phyloP scores from a whole-genome alignment of 2,329 filamentous ascomycete species.

The Colletotrichum sp. region DNA sequence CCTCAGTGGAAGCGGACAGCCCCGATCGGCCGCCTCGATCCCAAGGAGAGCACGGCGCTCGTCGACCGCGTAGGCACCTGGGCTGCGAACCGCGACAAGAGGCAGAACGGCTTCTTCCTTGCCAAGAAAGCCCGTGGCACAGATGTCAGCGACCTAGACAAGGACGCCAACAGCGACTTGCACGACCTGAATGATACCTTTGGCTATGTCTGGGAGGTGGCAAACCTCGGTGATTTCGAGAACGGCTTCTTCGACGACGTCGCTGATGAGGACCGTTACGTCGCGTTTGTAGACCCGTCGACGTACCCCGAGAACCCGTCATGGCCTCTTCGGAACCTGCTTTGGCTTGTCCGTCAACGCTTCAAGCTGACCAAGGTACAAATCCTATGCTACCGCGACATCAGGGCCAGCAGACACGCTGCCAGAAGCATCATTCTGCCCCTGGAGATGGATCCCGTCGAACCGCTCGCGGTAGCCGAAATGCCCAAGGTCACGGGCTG shows the following conservation, averaged over 20 bases:
- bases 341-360: conserved; percentile 82
- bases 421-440: conserved; percentile 81
- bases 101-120: conserved; percentile 96
- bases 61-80: conserved; percentile 87
- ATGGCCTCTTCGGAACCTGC: conserved; percentile 90
- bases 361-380: conserved; percentile 80
- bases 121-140: conserved; percentile 70
- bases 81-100: conserved; percentile 77
- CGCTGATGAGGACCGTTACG: conserved; percentile 75
- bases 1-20: conserved; percentile 76
- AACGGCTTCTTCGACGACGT: conserved; percentile 83
- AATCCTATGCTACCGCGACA: conserved; percentile 89
- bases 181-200: conserved; percentile 21
- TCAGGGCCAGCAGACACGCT: conserved; percentile 76
- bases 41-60: conserved; percentile 76
- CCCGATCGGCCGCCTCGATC: conserved; percentile 59
- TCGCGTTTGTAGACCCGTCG: conserved; percentile 91
- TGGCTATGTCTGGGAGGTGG: conserved; percentile 77
- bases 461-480: conserved; percentile 46
- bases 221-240: conserved; percentile 78
- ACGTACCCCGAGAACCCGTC: conserved; percentile 87
- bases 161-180: conserved; percentile 19
- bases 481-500: conserved; percentile 95
- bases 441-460: conserved; percentile 58
- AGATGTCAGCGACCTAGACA: conserved; percentile 21